These are phyloP conservation scores for Ceratocystis cacaofunesta DNA, from an alignment of 2,329 filamentous ascomycete genomes.

Conservation along the genomic window DNA sequence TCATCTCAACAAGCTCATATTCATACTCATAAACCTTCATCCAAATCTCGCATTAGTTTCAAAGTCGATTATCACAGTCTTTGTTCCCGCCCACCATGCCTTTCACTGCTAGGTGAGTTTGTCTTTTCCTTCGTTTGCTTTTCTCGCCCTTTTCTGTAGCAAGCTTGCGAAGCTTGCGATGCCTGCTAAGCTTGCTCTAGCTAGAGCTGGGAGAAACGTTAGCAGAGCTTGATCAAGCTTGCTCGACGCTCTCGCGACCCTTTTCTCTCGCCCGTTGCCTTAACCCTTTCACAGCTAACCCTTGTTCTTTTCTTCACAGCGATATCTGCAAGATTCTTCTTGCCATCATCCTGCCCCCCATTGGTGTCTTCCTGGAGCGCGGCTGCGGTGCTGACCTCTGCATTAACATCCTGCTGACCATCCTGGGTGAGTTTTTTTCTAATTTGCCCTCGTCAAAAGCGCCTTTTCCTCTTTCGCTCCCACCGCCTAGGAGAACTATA, in stretches of 20 bases:
- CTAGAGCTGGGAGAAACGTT: no score
- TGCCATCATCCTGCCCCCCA: constrained; percentile 75
- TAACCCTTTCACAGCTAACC: constrained; percentile 2
- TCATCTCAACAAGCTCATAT: background rate
- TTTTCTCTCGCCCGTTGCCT: background rate
- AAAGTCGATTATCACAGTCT: background rate
- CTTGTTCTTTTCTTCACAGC: constrained; percentile 20
- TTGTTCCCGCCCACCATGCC: constrained; percentile 31
- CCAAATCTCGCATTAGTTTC: background rate
- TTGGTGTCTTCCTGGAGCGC: constrained; percentile 89
- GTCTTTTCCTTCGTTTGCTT: background rate
- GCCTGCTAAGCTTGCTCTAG: background rate
- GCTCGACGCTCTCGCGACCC: background rate
- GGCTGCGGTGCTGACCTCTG: constrained; percentile 75
- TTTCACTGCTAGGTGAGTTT: constrained; percentile 42
- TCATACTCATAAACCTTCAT: background rate
- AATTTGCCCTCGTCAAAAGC: background rate
- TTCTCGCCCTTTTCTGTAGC: no score
- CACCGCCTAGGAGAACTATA: no score
- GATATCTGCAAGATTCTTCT: constrained; percentile 60
- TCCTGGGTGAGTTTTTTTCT: constrained; percentile 38
- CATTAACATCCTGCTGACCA: constrained; percentile 84
- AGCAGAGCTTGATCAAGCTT: no score
- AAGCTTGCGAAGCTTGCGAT: background rate
- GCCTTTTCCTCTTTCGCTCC: background rate